A percentile compares a stretch with the other conserved stretches of the same genome.
These are phyloP conservation scores for Marchantia paleacea DNA, from an alignment of 225 moss, liverwort and hornwort genomes.

Conservation along the genomic window DNA sequence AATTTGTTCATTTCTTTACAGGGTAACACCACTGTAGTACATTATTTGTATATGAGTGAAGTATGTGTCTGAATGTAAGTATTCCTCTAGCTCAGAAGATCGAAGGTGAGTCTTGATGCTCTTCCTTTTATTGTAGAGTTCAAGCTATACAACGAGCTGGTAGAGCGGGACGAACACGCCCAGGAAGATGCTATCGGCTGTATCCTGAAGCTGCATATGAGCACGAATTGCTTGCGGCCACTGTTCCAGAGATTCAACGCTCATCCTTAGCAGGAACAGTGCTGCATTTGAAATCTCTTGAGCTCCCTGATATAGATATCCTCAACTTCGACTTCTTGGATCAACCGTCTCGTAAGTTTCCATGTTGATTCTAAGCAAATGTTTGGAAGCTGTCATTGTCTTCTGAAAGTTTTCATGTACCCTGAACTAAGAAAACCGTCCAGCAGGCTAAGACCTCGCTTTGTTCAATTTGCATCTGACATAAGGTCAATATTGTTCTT, in stretches of 20 bases:
- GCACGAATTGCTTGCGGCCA: conserved; percentile 71
- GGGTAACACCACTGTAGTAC: not conserved
- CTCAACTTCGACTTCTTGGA: conserved; percentile 96
- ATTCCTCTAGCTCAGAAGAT: not conserved
- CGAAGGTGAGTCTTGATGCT: not conserved
- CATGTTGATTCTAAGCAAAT: no score
- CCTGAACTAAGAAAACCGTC: not conserved
- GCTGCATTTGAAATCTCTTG: conserved; percentile 87
- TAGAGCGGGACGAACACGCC: conserved; percentile 85
- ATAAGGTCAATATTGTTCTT: no score
- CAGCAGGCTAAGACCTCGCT: not conserved
- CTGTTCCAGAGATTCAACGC: conserved; percentile 98
- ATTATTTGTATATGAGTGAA: not conserved
- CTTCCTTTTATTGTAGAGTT: conserved; percentile 44
- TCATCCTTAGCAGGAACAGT: conserved; percentile 88
- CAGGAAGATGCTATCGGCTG: conserved; percentile 89
- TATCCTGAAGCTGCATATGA: conserved; percentile 69
- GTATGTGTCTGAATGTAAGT: not conserved
- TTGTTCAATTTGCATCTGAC: not conserved
- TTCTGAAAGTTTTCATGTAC: no score
- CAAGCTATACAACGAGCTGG: conserved; percentile 96
- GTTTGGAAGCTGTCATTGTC: not conserved
- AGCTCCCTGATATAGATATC: conserved; percentile 85
- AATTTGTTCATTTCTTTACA: no score
- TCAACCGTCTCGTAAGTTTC: conserved; percentile 56